Evolutionary conservation across 495 filamentous ascomycete species (phyloP).

Genomic region (Pseudomonodictys pantanalensis): DNA sequence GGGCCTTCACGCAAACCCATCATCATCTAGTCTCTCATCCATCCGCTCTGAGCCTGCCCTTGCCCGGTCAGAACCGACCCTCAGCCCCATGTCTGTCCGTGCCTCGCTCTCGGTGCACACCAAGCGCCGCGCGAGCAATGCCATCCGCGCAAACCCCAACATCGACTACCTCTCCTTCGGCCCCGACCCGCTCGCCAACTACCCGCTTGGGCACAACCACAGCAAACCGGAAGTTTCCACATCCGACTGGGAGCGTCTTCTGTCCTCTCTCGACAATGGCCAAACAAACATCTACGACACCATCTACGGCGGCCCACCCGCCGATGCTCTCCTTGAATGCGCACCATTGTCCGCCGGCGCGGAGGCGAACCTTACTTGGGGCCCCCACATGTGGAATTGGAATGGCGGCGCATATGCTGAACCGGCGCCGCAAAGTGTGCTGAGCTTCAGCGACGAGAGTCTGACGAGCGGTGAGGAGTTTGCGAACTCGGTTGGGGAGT

Average conservation of each 20-base stretch:
- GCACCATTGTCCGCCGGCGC: constrained; percentile 42
- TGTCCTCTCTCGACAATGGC: constrained; percentile 73
- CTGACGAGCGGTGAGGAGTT: constrained; percentile 50
- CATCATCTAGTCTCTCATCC: constrained; percentile 40
- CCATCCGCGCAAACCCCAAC: constrained; percentile 46
- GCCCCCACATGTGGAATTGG: constrained; percentile 52
- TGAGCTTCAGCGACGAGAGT: constrained; percentile 76
- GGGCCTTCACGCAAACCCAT: constrained; percentile 22
- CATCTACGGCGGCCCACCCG: constrained; percentile 71
- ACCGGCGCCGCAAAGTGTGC: constrained; percentile 59
- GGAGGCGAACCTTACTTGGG: constrained; percentile 47
- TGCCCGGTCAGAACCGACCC: constrained; percentile 39
- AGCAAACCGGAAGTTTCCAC: constrained; percentile 49
- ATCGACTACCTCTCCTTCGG: constrained; percentile 55
- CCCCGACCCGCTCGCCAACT: constrained; percentile 28
- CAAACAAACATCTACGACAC: constrained; percentile 78
- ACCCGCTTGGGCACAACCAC: constrained; percentile 27
- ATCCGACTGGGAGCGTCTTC: constrained; percentile 75
- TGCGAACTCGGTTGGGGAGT: constrained; percentile 29
- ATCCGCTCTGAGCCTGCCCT: constrained; percentile 38
- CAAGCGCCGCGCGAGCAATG: constrained; percentile 23
- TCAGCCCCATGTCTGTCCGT: constrained; percentile 36
- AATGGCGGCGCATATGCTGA: constrained; percentile 6
- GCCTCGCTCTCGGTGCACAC: constrained; percentile 20
- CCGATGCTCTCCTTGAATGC: constrained; percentile 48